phyloP scores from a whole-genome alignment of 2,329 filamentous ascomycete species.

The Dendryphion nanum region DNA sequence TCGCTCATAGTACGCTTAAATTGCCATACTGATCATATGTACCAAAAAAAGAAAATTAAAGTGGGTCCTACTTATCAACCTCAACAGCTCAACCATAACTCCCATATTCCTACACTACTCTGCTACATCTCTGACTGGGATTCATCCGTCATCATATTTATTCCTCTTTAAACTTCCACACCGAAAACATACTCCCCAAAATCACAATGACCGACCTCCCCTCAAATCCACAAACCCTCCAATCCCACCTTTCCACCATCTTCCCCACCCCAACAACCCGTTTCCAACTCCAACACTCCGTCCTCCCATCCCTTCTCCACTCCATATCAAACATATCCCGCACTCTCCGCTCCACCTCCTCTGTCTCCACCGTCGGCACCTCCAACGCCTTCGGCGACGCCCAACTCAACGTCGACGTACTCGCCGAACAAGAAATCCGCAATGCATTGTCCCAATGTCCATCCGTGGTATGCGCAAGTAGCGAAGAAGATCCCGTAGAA shows the following conservation, averaged over 20 bases:
- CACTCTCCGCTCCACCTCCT: constrained; percentile 34
- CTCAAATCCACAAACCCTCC: not conserved
- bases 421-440: constrained; percentile 57
- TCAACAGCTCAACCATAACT: no score
- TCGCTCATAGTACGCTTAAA: no score
- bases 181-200: no score
- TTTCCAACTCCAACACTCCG: constrained; percentile 30
- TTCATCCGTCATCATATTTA: no score
- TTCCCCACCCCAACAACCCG: not conserved
- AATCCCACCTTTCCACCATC: not conserved
- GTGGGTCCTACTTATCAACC: no score
- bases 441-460: constrained; percentile 53
- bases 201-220: no score
- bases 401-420: constrained; percentile 59
- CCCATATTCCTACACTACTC: no score
- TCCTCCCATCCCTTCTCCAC: constrained; percentile 33
- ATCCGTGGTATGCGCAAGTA: constrained; percentile 58
- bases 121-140: no score
- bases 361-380: constrained; percentile 33
- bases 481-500: constrained; percentile 62
- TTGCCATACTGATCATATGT: no score
- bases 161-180: no score
- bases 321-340: constrained; percentile 37
- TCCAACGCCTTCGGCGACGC: constrained; percentile 57
- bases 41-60: no score